These are phyloP conservation scores for Euphorbia pulcherrima DNA, from an alignment of 345 rosid species.

Conservation along the genomic window DNA sequence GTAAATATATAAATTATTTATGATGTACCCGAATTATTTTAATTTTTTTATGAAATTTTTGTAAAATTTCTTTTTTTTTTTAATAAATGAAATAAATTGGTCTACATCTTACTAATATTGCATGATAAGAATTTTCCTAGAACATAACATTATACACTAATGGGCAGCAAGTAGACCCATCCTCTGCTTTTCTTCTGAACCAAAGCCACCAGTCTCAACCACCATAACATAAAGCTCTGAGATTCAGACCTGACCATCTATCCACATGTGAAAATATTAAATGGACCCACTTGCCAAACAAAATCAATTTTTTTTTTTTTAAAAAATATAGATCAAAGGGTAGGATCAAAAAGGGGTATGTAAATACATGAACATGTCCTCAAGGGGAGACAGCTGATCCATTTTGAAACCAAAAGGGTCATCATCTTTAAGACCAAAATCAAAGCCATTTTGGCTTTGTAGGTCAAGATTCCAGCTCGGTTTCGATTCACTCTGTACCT, in stretches of 20 bases:
- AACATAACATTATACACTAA: neutral
- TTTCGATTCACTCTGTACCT: conserved; percentile 48
- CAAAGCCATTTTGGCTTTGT: conserved; percentile 18
- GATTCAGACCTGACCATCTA: neutral
- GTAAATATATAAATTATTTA: too few species aligned
- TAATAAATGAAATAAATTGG: neutral
- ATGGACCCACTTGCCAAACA: neutral
- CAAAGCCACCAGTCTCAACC: neutral
- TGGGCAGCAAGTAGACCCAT: neutral
- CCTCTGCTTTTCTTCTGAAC: neutral
- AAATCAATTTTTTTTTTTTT: too few species aligned
- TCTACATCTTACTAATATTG: neutral
- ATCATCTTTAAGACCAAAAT: conserved; percentile 42
- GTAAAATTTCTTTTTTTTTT: neutral
- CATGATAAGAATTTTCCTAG: neutral
- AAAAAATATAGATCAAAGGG: too few species aligned
- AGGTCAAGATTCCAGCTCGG: conserved; percentile 32
- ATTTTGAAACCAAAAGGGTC: conserved; percentile 43
- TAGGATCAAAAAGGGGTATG: conserved; percentile 28
- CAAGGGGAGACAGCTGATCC: conserved; percentile 34
- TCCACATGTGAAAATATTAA: too few species aligned
- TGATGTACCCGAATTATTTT: too few species aligned
- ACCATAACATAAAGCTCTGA: neutral
- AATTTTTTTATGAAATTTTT: too few species aligned
- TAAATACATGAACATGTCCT: conserved; percentile 32